Percentiles rank a stretch among this genome's conserved stretches.
Conservation (phyloP, 1,284 basidiomycete genomes). For the Vanrija sp. region DNA sequence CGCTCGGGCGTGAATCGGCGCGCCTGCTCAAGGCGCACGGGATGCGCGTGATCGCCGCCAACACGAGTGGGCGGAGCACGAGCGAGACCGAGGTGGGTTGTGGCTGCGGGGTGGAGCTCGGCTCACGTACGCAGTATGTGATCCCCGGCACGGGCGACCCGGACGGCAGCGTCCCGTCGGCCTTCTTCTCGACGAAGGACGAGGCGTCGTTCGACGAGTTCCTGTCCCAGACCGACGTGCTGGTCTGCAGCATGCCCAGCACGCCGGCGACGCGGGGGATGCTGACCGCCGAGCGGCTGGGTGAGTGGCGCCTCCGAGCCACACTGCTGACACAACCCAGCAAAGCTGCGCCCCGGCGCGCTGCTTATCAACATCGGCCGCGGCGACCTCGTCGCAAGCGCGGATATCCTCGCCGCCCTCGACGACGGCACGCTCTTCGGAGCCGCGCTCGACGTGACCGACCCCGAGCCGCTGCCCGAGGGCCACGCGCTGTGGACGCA, state of each 20-base stretch:
- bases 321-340: constrained; percentile 11
- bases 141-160: constrained; percentile 43
- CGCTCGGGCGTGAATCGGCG: constrained; percentile 41
- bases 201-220: constrained; percentile 34
- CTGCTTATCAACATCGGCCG: constrained; percentile 46
- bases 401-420: constrained; percentile 33
- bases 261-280: constrained; percentile 38
- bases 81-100: constrained; percentile 37
- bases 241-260: constrained; percentile 40
- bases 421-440: constrained; percentile 29
- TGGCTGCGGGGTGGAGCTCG: background rate
- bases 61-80: constrained; percentile 35
- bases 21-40: constrained; percentile 39
- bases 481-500: constrained; percentile 37
- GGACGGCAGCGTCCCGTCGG: constrained; percentile 41
- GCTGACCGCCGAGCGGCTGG: constrained; percentile 35
- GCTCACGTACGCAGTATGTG: constrained; percentile 17
- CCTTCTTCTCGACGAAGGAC: constrained; percentile 41
- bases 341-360: constrained; percentile 28
- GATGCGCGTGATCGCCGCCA: constrained; percentile 44
- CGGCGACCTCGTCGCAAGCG: constrained; percentile 36
- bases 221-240: constrained; percentile 39
- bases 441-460: constrained; percentile 43
- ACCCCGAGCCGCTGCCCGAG: constrained; percentile 40
- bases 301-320: constrained; percentile 20